These are phyloP conservation scores for Rhizophora mangle DNA, from an alignment of 345 rosid genomes.

Conservation along the genomic window DNA sequence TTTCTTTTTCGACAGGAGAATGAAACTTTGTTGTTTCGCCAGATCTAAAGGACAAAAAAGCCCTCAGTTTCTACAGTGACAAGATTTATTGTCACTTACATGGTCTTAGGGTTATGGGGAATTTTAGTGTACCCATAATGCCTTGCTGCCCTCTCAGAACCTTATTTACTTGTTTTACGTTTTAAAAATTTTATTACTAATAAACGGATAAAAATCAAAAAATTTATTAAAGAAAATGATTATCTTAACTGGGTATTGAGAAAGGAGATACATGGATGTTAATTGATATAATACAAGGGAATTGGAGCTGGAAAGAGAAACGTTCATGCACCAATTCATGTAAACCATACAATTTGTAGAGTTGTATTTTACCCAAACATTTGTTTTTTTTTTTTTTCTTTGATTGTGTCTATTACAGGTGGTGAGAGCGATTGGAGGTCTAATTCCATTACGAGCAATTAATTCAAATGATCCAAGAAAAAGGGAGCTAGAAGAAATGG, in stretches of 20 bases:
- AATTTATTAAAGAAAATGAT: not conserved
- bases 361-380: constrained; percentile 26
- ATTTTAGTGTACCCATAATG: constrained; percentile 4
- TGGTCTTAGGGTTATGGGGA: constrained; percentile 8
- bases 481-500: constrained; percentile 59
- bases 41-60: constrained; percentile 31
- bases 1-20: constrained; percentile 53
- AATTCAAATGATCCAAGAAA: constrained; percentile 54
- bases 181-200: not conserved
- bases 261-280: too few relatives aligned
- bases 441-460: constrained; percentile 53
- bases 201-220: not conserved
- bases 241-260: too few relatives aligned
- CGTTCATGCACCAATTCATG: not conserved
- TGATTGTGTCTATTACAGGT: constrained; percentile 49
- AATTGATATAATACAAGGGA: too few relatives aligned
- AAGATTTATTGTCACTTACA: constrained; percentile 22
- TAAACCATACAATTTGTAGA: not conserved
- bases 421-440: constrained; percentile 57
- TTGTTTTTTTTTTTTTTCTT: constrained; percentile 1
- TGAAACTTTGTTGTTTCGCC: constrained; percentile 39
- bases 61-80: constrained; percentile 31
- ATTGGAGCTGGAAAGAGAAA: too few relatives aligned
- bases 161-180: not conserved
- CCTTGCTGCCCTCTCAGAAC: not conserved